Evolutionary conservation across 192 early-diverging fungal species (phyloP).

Genomic region (Coemansia sp.): DNA sequence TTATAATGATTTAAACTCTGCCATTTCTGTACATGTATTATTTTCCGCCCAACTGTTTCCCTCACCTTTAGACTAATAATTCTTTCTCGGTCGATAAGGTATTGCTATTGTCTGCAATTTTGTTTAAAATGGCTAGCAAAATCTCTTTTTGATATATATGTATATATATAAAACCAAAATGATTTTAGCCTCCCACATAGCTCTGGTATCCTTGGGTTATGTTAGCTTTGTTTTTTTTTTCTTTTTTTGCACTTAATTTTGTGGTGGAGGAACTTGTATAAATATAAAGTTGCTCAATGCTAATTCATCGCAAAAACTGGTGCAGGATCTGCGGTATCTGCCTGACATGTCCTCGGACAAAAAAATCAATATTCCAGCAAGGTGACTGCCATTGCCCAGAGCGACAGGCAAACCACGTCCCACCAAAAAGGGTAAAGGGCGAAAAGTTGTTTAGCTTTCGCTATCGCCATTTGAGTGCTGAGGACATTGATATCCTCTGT

Average conservation of each 20-base stretch:
- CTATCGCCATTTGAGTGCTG: constrained; percentile 51
- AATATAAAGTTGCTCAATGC: constrained; percentile 5
- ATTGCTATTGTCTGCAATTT: too few species aligned
- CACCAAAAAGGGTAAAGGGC: constrained; percentile 38
- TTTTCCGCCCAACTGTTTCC: neutral
- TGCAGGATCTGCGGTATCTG: constrained; percentile 49
- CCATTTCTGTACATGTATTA: neutral
- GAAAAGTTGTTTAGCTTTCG: constrained; percentile 50
- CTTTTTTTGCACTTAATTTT: neutral
- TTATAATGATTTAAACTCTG: neutral
- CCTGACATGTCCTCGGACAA: constrained; percentile 45
- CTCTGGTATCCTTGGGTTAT: too few species aligned
- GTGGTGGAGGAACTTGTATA: neutral
- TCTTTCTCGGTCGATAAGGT: neutral
- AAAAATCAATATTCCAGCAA: constrained; percentile 30
- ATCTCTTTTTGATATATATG: too few species aligned
- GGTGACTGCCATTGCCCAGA: constrained; percentile 36
- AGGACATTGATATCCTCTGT: constrained; percentile 42
- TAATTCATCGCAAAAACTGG: constrained; percentile 53
- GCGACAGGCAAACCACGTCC: constrained; percentile 39
- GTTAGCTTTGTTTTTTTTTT: neutral
- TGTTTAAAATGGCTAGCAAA: too few species aligned
- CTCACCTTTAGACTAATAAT: neutral
- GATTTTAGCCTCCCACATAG: too few species aligned
- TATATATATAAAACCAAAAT: too few species aligned